Base-by-base conservation (phyloP, 345 rosid species). In the Citrus glauca region DNA sequence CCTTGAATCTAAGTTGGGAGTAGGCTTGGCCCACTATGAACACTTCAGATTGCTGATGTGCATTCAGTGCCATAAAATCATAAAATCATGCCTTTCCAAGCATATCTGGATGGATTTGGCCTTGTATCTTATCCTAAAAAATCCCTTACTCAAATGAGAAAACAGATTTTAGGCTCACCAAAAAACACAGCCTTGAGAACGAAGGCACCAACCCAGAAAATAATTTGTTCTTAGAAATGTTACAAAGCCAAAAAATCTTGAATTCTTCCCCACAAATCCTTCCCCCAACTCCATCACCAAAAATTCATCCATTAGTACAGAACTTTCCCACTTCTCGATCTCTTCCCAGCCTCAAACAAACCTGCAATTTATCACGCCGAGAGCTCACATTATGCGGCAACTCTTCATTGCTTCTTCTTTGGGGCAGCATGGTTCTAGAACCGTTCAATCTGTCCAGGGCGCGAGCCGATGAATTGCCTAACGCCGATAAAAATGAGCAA, bases 391-490 rank as follows among this genome's bases (percentile, higher is more conserved):
- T 87, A 19, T 79, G 77, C 4, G 68, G 82, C 66, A 86, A 88
- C 68, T 88, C 95, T 19, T 90, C 97, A 0, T 71, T 93, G 84
- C 91, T 95, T 66, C 90, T 95, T n/a, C 80, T 90, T 59, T 35
- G 89, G 27, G 81, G 85, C 35, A 76, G 92, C 25, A 89, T 84
- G n/a, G 63, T 77, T n/a, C 74, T 87, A 17, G 86, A 85, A 38
- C 90, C 85, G 60, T 80, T 86, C 79, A 77, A 77, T 57, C 38
- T 72, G 17, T 85, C 87, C 27, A 85, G 81, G 74, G 86, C 85
- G 35, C 69, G 37, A 73, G 94, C 90, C 11, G 89, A 89, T 66
- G 85, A 87, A 73, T 48, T 62, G 9, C 48, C 67, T 38, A 81
- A 61, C 27, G n/a, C 74, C 74, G 64, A 17, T 1, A 27, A 63